Conservation (phyloP, 106 monocot genomes). For the Xerophyta viscosa region DNA sequence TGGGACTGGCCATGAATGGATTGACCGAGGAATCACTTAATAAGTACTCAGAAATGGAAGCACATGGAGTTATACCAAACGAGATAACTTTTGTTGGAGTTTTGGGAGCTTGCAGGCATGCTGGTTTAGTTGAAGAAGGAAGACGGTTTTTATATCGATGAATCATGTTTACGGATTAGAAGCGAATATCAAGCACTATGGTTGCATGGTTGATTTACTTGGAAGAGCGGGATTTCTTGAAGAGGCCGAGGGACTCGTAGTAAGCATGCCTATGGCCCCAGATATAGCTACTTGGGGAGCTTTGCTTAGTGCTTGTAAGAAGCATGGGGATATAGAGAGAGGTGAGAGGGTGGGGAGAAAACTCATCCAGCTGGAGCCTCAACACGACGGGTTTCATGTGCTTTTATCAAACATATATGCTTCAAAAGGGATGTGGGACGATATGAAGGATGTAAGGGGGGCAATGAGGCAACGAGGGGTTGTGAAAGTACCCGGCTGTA, state of each 20-base stretch:
- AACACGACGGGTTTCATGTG: constrained; percentile 23
- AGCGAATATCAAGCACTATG: constrained; percentile 32
- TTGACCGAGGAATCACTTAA: constrained; percentile 37
- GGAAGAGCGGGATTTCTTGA: constrained; percentile 26
- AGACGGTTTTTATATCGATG: constrained; percentile 51
- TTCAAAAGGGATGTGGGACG: constrained; percentile 27
- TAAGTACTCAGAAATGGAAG: constrained; percentile 72
- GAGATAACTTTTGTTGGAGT: constrained; percentile 87
- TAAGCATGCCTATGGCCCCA: constrained; percentile 31
- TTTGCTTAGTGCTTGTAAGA: constrained; percentile 32
- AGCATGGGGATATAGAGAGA: constrained; percentile 22
- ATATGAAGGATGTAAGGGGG: constrained; percentile 15
- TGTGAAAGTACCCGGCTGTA: constrained; percentile 29
- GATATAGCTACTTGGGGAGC: constrained; percentile 42
- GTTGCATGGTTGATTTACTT: constrained; percentile 39
- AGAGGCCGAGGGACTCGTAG: constrained; percentile 33
- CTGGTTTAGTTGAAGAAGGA: constrained; percentile 71
- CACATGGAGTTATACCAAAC: constrained; percentile 50
- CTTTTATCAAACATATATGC: constrained; percentile 36
- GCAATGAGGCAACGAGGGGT: constrained; percentile 27
- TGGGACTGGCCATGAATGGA: constrained; percentile 82
- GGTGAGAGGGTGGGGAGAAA: constrained; percentile 23
- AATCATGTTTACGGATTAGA: constrained; percentile 29
- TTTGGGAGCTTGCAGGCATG: constrained; percentile 75
- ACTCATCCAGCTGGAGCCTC: constrained; percentile 27